Conservation (phyloP, 139 green algal species). For the Chlorella sp. region DNA sequence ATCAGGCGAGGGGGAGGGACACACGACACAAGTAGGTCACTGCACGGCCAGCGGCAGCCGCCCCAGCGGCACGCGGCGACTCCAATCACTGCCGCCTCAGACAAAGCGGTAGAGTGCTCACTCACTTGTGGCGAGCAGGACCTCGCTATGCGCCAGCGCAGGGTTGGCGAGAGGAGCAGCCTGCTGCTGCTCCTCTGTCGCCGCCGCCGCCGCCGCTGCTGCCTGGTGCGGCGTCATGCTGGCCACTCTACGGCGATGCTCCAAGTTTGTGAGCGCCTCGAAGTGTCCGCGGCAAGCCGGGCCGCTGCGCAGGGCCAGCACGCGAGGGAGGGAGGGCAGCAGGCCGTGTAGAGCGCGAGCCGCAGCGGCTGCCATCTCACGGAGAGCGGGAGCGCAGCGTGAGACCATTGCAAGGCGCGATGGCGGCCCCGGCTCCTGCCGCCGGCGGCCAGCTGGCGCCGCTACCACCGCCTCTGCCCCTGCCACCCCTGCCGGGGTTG, state of each 20-base stretch:
- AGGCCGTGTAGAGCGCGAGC: background rate
- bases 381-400: too few species aligned
- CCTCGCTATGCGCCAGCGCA: constrained; percentile 29
- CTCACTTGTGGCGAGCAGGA: constrained; percentile 45
- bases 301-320: background rate
- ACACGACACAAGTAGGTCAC: background rate
- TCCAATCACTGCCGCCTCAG: background rate
- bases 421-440: background rate
- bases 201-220: background rate
- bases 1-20: too few species aligned
- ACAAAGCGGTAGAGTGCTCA: background rate
- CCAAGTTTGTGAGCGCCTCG: background rate
- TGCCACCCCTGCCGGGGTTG: too few species aligned
- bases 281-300: background rate
- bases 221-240: background rate
- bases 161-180: background rate
- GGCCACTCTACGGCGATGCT: background rate
- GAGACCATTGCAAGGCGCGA: background rate
- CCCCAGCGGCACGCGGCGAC: background rate
- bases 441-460: too few species aligned
- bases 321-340: background rate
- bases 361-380: too few species aligned
- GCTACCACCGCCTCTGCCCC: too few species aligned
- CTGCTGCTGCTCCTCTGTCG: background rate
- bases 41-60: background rate